These are phyloP conservation scores for Schizonepeta tenuifolia DNA, from an alignment of 257 asterid genomes.

Conservation along the genomic window DNA sequence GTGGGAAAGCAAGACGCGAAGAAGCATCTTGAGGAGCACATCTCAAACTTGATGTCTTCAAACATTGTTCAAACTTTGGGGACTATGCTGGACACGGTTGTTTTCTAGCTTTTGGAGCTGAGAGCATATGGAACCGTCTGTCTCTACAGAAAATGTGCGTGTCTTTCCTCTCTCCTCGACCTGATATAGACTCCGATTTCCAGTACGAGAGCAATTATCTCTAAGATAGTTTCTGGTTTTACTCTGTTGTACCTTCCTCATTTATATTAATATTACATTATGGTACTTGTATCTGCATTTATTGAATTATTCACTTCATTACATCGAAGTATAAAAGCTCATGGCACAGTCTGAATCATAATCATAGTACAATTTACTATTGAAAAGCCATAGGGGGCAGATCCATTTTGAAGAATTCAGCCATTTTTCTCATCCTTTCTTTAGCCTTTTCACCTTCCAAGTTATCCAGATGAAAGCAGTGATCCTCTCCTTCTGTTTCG, in stretches of 20 bases:
- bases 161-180: neutral
- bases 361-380: neutral
- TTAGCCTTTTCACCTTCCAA: slow-evolving; percentile 39
- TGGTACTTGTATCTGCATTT: neutral
- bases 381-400: slow-evolving; percentile 26
- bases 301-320: neutral
- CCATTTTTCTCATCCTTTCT: slow-evolving; percentile 41
- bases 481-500: slow-evolving; percentile 43
- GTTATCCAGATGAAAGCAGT: slow-evolving; percentile 43
- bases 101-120: slow-evolving; percentile 51
- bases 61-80: slow-evolving; percentile 90
- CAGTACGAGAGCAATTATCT: neutral
- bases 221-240: slow-evolving; percentile 2
- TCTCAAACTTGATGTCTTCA: slow-evolving; percentile 93
- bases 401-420: slow-evolving; percentile 47
- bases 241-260: slow-evolving; percentile 19
- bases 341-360: neutral
- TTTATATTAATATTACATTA: neutral
- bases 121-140: neutral
- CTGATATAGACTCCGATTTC: neutral
- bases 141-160: neutral
- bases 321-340: neutral
- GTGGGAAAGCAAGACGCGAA: slow-evolving; percentile 98
- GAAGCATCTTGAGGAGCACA: slow-evolving; percentile 96
- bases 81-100: slow-evolving; percentile 93